Conservation (phyloP, 495 filamentous ascomycete species). For the Poronia punctata region DNA sequence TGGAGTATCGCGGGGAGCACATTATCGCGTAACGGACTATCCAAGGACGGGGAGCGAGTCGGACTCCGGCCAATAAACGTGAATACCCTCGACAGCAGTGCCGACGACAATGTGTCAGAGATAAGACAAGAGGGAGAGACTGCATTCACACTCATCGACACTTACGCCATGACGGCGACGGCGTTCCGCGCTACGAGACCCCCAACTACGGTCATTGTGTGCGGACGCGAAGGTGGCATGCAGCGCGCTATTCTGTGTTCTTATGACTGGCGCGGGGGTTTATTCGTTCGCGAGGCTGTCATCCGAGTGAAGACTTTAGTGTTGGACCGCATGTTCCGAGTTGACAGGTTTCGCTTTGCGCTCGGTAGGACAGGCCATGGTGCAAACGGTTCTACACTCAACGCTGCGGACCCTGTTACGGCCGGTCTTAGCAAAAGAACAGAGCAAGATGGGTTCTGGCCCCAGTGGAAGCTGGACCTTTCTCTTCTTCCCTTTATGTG, state of each 20-base stretch:
- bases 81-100: neutral
- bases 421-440: no score
- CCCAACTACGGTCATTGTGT: constrained; percentile 23
- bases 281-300: constrained; percentile 31
- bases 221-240: constrained; percentile 36
- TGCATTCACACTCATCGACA: constrained; percentile 34
- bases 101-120: neutral
- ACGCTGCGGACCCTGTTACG: no score
- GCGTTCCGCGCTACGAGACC: constrained; percentile 29
- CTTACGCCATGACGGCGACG: constrained; percentile 27
- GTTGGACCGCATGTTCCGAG: constrained; percentile 17
- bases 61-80: neutral
- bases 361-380: neutral
- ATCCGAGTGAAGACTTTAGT: constrained; percentile 24
- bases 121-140: neutral
- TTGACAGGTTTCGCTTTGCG: constrained; percentile 5
- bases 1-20: constrained; percentile 1
- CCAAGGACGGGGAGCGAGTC: neutral
- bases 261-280: constrained; percentile 24
- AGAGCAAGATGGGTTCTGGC: no score
- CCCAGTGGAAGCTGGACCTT: no score
- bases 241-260: constrained; percentile 30
- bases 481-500: no score
- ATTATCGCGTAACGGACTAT: neutral
- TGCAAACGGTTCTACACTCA: neutral